Conservation (phyloP, 2,329 filamentous ascomycete genomes). For the Coniochaeta prunicola region DNA sequence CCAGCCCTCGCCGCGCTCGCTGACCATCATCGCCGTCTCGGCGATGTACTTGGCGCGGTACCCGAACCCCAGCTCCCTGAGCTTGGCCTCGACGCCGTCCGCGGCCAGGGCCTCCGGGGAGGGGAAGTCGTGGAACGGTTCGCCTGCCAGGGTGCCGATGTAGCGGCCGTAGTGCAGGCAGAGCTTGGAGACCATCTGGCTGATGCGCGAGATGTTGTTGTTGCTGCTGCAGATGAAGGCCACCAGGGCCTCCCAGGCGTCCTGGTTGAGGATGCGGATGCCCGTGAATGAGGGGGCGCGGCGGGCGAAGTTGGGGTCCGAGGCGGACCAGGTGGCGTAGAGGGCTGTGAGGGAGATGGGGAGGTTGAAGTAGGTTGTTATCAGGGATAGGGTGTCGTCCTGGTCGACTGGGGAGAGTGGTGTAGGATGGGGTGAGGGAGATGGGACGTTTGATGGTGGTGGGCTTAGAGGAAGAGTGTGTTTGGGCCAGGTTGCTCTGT, state of each 20-base stretch:
- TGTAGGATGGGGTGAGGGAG: conserved; percentile 16
- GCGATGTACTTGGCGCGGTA: conserved; percentile 92
- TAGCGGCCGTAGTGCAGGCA: conserved; percentile 78
- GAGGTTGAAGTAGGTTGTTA: conserved; percentile 84
- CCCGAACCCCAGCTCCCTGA: conserved; percentile 83
- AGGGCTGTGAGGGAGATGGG: conserved; percentile 65
- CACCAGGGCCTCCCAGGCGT: conserved; percentile 90
- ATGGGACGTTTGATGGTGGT: conserved; percentile 19
- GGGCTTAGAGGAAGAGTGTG: conserved; percentile 23
- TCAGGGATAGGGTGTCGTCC: conserved; percentile 66
- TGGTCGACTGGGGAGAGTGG: conserved; percentile 12
- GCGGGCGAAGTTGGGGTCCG: conserved; percentile 82
- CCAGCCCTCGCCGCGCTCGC: conserved; percentile 63
- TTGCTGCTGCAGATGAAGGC: conserved; percentile 98
- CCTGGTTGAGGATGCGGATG: conserved; percentile 86
- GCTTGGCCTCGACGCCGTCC: conserved; percentile 67
- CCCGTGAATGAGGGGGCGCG: conserved; percentile 84
- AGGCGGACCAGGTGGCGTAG: conserved; percentile 80
- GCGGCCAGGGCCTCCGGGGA: conserved; percentile 64
- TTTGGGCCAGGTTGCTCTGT: conserved; percentile 59
- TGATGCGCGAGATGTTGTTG: conserved; percentile 94
- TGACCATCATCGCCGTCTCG: conserved; percentile 72
- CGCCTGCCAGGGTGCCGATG: conserved; percentile 62
- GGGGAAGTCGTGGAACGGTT: conserved; percentile 83
- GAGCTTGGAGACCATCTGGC: conserved; percentile 91